phyloP scores from a whole-genome alignment of 1,284 basidiomycete genomes.

The Cutaneotrichosporon dermatis region DNA sequence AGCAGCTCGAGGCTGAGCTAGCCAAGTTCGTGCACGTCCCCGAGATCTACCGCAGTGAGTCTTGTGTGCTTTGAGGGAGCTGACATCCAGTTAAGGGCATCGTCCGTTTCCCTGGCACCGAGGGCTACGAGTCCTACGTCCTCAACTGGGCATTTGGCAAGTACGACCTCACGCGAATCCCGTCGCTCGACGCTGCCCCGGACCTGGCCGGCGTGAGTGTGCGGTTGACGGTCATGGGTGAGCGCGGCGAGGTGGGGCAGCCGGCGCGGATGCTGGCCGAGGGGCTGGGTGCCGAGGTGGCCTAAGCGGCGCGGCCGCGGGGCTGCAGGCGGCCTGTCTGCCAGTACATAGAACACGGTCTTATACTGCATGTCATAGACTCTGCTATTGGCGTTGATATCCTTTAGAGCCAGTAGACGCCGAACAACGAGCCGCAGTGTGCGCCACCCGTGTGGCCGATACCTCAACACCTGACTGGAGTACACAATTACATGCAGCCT shows the following conservation, averaged over 20 bases:
- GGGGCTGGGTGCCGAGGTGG: conserved; percentile 51
- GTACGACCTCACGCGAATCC: conserved; percentile 60
- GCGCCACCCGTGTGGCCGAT: too few relatives aligned
- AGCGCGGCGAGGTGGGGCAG: conserved; percentile 68
- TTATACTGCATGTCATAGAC: too few relatives aligned
- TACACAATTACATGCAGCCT: too few relatives aligned
- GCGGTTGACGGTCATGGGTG: conserved; percentile 78
- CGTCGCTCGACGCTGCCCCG: conserved; percentile 43
- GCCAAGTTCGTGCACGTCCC: conserved; percentile 51
- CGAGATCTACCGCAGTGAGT: conserved; percentile 47
- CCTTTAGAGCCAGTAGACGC: too few relatives aligned
- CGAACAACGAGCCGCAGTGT: too few relatives aligned
- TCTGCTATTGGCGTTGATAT: too few relatives aligned
- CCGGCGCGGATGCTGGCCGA: conserved; percentile 59
- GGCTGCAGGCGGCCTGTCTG: too few relatives aligned
- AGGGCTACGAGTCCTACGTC: conserved; percentile 54
- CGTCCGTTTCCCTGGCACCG: conserved; percentile 53
- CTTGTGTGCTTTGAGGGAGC: neutral
- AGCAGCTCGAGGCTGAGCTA: conserved; percentile 52
- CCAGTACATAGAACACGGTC: too few relatives aligned
- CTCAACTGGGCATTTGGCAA: conserved; percentile 89
- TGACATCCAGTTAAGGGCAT: conserved; percentile 63
- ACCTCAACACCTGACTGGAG: too few relatives aligned
- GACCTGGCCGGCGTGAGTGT: conserved; percentile 50
- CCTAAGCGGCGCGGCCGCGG: conserved; percentile 3